Conservation (phyloP, 139 green algal species). For the Zygnema circumcarinatum region DNA sequence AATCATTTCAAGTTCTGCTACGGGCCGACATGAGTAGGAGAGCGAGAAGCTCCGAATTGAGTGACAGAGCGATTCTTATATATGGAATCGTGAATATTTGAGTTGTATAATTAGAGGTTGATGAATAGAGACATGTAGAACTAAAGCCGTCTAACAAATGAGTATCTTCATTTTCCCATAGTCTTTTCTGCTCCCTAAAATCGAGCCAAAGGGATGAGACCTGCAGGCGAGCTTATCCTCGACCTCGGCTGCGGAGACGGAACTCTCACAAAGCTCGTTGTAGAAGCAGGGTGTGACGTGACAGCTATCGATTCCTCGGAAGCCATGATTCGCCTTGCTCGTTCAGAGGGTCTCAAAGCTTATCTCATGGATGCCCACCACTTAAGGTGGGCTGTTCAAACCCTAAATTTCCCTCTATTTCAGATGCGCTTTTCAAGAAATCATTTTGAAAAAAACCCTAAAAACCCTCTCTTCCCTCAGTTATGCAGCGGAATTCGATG, state of each 20-base stretch:
- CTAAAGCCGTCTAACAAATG: too few species aligned
- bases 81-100: background rate
- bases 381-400: background rate
- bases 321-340: constrained; percentile 13
- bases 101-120: too few species aligned
- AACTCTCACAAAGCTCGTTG: background rate
- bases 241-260: constrained; percentile 33
- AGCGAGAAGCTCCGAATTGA: background rate
- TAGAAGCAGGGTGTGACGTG: constrained; percentile 8
- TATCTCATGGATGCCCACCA: constrained; percentile 32
- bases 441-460: background rate
- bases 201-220: background rate
- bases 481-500: constrained; percentile 41
- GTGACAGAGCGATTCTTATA: background rate
- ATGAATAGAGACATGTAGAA: too few species aligned
- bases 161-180: background rate
- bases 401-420: background rate
- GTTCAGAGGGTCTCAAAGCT: background rate
- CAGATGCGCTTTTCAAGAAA: background rate
- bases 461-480: background rate
- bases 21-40: background rate
- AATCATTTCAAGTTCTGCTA: background rate
- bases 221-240: constrained; percentile 18
- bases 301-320: constrained; percentile 19
- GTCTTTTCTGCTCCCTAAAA: background rate